A percentile compares a stretch with the other conserved stretches of the same genome.
Conservation (phyloP, 2,329 filamentous ascomycete genomes). For the Hypoxylon sp. region DNA sequence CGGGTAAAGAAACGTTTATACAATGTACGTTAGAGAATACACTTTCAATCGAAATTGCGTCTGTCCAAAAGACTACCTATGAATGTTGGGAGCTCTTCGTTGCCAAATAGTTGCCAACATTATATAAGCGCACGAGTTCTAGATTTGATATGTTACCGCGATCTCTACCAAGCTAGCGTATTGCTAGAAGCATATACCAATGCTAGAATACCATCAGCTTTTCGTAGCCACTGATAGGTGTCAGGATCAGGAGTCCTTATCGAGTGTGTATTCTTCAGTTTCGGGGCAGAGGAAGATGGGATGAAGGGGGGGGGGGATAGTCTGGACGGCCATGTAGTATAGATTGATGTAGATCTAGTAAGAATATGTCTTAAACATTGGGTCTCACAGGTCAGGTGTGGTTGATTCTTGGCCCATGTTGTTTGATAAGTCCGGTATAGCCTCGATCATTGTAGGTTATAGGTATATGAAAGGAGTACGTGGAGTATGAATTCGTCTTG, state of each 20-base stretch:
- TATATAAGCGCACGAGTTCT: background rate
- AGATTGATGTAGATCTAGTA: background rate
- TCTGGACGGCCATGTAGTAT: background rate
- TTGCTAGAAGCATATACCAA: background rate
- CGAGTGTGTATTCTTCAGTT: background rate
- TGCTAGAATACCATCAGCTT: background rate
- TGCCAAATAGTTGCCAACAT: background rate
- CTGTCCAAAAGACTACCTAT: background rate
- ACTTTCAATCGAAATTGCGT: background rate
- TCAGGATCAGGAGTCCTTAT: background rate
- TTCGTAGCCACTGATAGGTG: background rate
- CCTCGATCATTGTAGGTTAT: background rate
- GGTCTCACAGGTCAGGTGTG: background rate
- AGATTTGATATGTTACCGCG: background rate
- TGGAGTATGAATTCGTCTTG: no score
- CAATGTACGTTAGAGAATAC: background rate
- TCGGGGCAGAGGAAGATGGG: background rate
- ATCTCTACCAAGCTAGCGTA: background rate
- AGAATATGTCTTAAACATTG: background rate
- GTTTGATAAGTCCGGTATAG: background rate
- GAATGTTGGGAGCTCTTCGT: background rate
- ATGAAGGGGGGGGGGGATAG: background rate
- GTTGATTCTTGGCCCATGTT: background rate
- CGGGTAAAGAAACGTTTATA: background rate
- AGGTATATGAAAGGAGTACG: background rate